Evolutionary conservation across 768 basidiomycete genomes (phyloP).

Genomic region (Leccinum variicolor): DNA sequence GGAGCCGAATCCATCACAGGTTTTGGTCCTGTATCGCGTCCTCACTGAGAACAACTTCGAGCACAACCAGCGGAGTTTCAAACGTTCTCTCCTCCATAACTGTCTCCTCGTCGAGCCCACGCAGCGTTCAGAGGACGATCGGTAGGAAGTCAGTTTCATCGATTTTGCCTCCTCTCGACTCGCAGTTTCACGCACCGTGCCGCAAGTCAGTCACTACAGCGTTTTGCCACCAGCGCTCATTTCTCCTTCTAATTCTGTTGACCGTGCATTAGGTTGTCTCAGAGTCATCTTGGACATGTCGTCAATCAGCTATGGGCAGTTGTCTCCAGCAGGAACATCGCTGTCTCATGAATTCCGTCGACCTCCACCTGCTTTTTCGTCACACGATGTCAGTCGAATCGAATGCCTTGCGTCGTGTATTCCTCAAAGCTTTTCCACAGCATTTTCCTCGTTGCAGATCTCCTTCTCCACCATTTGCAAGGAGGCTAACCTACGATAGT

Average conservation of each 20-base stretch:
- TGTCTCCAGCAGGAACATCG: conserved; percentile 25
- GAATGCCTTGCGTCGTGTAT: conserved; percentile 10
- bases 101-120: conserved; percentile 13
- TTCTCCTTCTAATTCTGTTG: conserved; percentile 3
- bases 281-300: conserved; percentile 18
- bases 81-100: conserved; percentile 24
- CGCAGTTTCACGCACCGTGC: conserved; percentile 5
- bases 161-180: conserved; percentile 1
- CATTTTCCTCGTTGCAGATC: conserved; percentile 39
- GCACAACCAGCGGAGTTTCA: conserved; percentile 31
- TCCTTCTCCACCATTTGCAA: conserved; percentile 48
- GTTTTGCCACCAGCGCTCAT: background rate
- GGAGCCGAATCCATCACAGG: conserved; percentile 22
- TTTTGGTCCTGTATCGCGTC: conserved; percentile 7
- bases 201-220: background rate
- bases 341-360: conserved; percentile 28
- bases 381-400: conserved; percentile 34
- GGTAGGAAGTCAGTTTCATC: conserved; percentile 4
- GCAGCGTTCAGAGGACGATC: conserved; percentile 5
- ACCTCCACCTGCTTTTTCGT: conserved; percentile 18
- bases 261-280: conserved; percentile 3
- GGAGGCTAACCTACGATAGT: conserved; percentile 46
- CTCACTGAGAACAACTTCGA: conserved; percentile 2
- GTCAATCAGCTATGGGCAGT: conserved; percentile 26
- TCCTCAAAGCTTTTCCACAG: conserved; percentile 23